Conservation (phyloP, 441 rosid genomes). For the Pelargonium cotyledonis region DNA sequence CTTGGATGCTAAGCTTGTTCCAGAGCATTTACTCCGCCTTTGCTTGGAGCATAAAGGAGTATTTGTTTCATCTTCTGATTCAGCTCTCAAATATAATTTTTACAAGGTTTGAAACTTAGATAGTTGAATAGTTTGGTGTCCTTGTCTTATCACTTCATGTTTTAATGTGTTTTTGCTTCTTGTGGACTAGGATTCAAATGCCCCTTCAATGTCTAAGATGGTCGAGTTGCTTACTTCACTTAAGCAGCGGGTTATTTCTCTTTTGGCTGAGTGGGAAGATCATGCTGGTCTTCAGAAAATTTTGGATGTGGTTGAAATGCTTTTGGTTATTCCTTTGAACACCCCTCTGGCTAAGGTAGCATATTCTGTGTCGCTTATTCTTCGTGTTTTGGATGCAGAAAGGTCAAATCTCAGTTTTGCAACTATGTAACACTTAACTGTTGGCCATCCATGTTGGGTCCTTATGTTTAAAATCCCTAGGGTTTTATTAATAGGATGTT, state of each 20-base stretch:
- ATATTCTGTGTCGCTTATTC: neutral
- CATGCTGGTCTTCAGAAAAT: conserved; percentile 79
- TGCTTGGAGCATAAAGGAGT: conserved; percentile 52
- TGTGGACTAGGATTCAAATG: conserved; percentile 59
- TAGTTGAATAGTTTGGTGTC: neutral
- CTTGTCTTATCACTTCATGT: conserved; percentile 6
- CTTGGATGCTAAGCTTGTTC: conserved; percentile 72
- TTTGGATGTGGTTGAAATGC: conserved; percentile 60
- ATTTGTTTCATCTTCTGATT: conserved; percentile 34
- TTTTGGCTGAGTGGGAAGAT: conserved; percentile 67
- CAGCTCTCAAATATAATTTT: conserved; percentile 58
- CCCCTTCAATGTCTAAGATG: conserved; percentile 66
- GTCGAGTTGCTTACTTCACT: conserved; percentile 55
- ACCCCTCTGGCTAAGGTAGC: conserved; percentile 92
- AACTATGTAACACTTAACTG: no score
- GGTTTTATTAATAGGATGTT: neutral
- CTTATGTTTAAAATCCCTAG: no score
- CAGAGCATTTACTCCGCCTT: conserved; percentile 79
- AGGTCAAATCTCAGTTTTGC: neutral
- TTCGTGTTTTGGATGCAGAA: conserved; percentile 16
- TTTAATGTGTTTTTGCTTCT: conserved; percentile 17
- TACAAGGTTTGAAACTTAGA: conserved; percentile 59
- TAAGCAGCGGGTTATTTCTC: conserved; percentile 35
- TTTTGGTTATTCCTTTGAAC: conserved; percentile 60
- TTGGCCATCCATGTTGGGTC: neutral